Evolutionary conservation across 1,284 basidiomycete genomes (phyloP), one percentile per base, ranked within the genome.

Genomic region (Papiliotrema nemorosa): DNA sequence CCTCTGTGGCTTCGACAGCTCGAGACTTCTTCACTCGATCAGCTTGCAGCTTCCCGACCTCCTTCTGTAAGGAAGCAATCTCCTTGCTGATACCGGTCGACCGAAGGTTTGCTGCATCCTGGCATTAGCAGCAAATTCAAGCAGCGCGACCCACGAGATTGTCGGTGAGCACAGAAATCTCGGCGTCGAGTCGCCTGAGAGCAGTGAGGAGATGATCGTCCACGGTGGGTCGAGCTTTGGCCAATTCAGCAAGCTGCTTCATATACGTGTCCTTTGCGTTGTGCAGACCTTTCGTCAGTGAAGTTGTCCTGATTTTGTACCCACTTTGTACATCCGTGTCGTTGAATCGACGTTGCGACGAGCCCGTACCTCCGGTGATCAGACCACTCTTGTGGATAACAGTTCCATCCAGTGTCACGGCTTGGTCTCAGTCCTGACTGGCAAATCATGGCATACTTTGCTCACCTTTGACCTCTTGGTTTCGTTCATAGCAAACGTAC

Each of bases 351-450:
- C 88, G 86, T 44, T 81, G 80, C 33, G 74, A 81, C 34, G 79
- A 80, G 0, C 88, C 90, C 29, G 84, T 80, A 38, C 96, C 96
- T 76, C 96, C 96, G 31, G 96, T 98, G 68, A 98, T 98, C 41
- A 96, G 77, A 62, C 96, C 96, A 60, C 88, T 92, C 78, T 94
- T 96, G 74, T 98, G 96, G 47, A 98, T 97, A 50, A 99, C 79
- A 0, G 93, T 97, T 0, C 96, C 96, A 43, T 98, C 93, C 36
- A 99, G 79, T 0, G 96, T 94, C 10, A 99, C 94, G 53, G 93
- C 93, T 96, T 58, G 9, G 7, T 6, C 22, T 25, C n/a, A 14
- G 18, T 57, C 52, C 54, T 47, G 16, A 43, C 41, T 29, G 18
- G 13, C 2, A 12, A 24, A 27, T 33, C 31, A 3, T 22, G 21